Evolutionary conservation across 129 eudicot genomes (phyloP).

Genomic region (Tanacetum coccineum): DNA sequence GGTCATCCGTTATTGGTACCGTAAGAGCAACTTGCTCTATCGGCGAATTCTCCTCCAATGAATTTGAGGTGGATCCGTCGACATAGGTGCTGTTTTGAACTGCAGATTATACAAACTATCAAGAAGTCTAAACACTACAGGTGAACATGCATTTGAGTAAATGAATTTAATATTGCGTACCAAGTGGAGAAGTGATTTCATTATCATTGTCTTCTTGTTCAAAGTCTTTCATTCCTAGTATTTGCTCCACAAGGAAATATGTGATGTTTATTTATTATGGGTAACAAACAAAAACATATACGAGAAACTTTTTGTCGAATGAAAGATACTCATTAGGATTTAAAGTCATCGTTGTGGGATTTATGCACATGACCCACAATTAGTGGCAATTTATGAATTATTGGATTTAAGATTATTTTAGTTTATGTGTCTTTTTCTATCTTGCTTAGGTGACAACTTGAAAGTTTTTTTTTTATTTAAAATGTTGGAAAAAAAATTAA

Average conservation of each 20-base stretch:
- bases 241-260: background rate
- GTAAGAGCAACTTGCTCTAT: slow-evolving; percentile 32
- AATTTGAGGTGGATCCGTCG: slow-evolving; percentile 16
- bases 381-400: no score
- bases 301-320: background rate
- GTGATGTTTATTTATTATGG: background rate
- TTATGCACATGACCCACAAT: no score
- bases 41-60: slow-evolving; percentile 14
- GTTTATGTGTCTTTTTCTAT: no score
- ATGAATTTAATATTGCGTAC: slow-evolving; percentile 5
- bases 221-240: slow-evolving; percentile 5
- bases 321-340: no score
- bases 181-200: slow-evolving; percentile 20
- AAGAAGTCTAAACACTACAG: background rate
- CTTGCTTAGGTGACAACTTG: no score
- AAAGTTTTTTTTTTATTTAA: no score
- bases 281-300: background rate
- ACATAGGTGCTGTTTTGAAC: slow-evolving; percentile 2
- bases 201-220: slow-evolving; percentile 3
- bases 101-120: slow-evolving; percentile 10
- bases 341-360: no score
- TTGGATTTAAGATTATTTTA: no score
- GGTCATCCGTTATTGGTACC: slow-evolving; percentile 31
- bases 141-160: background rate
- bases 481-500: no score